These are phyloP conservation scores for Melanopsichium pennsylvanicum DNA, from an alignment of 1,284 basidiomycete genomes.

Conservation along the genomic window DNA sequence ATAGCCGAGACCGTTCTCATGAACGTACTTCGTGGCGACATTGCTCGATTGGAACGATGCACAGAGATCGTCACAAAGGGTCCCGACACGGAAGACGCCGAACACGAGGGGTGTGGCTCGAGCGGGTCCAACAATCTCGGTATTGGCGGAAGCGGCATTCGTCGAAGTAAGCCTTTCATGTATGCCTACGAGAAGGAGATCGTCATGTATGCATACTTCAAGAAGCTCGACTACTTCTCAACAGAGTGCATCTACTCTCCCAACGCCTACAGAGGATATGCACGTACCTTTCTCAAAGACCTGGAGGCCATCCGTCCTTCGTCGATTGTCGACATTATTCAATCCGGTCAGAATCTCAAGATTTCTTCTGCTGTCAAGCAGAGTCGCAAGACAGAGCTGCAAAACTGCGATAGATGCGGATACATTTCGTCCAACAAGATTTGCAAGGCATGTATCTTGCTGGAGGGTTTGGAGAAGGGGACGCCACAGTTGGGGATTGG, in stretches of 20 bases:
- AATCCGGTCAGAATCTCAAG: conserved; percentile 58
- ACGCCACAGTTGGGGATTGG: conserved; percentile 58
- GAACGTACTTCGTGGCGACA: conserved; percentile 99
- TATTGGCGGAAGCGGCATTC: conserved; percentile 83
- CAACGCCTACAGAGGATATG: conserved; percentile 91
- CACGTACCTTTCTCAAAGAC: conserved; percentile 91
- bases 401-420: conserved; percentile 60
- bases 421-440: conserved; percentile 63
- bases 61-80: conserved; percentile 78
- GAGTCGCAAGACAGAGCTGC: conserved; percentile 53
- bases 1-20: conserved; percentile 98
- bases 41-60: conserved; percentile 89
- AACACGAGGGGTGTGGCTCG: conserved; percentile 65
- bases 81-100: conserved; percentile 42
- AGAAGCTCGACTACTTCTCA: conserved; percentile 93
- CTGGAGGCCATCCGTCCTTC: conserved; percentile 90
- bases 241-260: conserved; percentile 99
- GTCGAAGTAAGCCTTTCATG: conserved; percentile 97
- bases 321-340: conserved; percentile 96
- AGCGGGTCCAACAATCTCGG: conserved; percentile 33
- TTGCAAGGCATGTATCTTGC: conserved; percentile 65
- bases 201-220: conserved; percentile 99
- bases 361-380: conserved; percentile 42
- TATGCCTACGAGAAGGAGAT: conserved; percentile 99
- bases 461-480: conserved; percentile 63